These are phyloP conservation scores for Cutaneotrichosporon sp. DNA, from an alignment of 1,284 basidiomycete genomes.

Conservation along the genomic window DNA sequence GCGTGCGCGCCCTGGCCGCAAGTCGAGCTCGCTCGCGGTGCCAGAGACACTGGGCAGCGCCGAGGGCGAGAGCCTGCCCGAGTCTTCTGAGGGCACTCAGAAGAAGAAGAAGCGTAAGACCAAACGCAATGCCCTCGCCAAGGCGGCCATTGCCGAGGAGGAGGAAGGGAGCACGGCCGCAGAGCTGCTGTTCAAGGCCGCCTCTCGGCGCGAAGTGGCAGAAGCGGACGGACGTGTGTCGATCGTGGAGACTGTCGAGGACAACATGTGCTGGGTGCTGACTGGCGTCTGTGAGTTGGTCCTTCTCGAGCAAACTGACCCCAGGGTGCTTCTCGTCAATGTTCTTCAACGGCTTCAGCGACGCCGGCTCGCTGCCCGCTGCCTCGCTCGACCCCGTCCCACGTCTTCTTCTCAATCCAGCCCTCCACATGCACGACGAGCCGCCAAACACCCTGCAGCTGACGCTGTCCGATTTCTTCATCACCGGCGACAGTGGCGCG, in stretches of 20 bases:
- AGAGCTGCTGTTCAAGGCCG: slow-evolving; percentile 27
- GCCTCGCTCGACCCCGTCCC: slow-evolving; percentile 71
- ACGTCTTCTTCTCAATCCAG: slow-evolving; percentile 71
- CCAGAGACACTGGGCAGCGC: slow-evolving; percentile 9
- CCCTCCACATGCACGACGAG: slow-evolving; percentile 56
- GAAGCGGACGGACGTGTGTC: slow-evolving; percentile 3
- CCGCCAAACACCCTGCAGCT: slow-evolving; percentile 64
- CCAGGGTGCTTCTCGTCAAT: slow-evolving; percentile 33
- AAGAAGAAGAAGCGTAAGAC: slow-evolving; percentile 29
- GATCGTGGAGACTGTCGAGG: slow-evolving; percentile 59
- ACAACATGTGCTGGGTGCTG: slow-evolving; percentile 92
- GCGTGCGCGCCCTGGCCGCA: neutral
- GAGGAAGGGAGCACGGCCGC: slow-evolving; percentile 28
- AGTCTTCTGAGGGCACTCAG: neutral
- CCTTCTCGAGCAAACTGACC: neutral
- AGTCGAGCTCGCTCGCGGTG: neutral
- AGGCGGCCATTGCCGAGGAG: slow-evolving; percentile 34
- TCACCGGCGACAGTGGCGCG: slow-evolving; percentile 48
- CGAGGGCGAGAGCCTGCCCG: slow-evolving; percentile 2
- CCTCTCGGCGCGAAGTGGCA: slow-evolving; percentile 11
- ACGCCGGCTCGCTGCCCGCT: slow-evolving; percentile 5
- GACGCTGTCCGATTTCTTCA: slow-evolving; percentile 68
- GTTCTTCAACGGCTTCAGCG: slow-evolving; percentile 25
- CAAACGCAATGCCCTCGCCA: slow-evolving; percentile 34
- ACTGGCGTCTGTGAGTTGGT: slow-evolving; percentile 78